Base-by-base conservation (phyloP, 2,329 filamentous ascomycete genomes). In the Diplocarpon mali region DNA sequence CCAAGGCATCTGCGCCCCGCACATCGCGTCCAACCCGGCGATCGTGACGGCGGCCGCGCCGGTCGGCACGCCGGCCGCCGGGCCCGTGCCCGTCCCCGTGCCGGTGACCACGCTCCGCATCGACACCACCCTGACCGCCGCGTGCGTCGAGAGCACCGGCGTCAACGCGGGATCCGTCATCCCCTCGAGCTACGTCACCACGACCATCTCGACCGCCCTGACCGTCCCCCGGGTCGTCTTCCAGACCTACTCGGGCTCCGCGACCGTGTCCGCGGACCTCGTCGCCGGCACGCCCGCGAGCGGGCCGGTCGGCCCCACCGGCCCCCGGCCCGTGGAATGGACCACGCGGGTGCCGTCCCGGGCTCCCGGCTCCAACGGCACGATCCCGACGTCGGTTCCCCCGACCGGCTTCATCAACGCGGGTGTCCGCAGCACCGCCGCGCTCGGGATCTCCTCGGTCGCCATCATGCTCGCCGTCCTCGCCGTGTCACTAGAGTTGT, bases 1-100 rank as follows among this genome's bases (percentile, higher is more conserved):
- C 72, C 82, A 89, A 65, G 89, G 89, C 63, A 85, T 96, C 67
- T 96, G 90, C 69, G 87, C 84, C 46, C 68, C 74, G 42, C 81
- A 82, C 65, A 74, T 86, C 30, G 70, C 74, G 13, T 57, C 75
- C 62, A 95, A 95, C 75, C 87, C 89, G n/a, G 85, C 73, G 52
- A 85, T 96, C 58, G 76, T 86, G 60, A 93, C 84, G 40, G 79
- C 76, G 51, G 78, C 86, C 55, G 78, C 83, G 17, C 70, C 46
- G 2, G 20, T 77, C 56, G 72, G 71, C 44, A 74, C 81, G 64
- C 70, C 77, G 59, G 73, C 75, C 28, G 53, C 42, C 51, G 28
- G 12, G 34, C 46, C 50, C 29, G 38, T 52, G 15, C 39, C 47
- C 38, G 67, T 68, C 17, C 9, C 40, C 1, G 58, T 67, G 38